phyloP scores from a whole-genome alignment of 2,329 filamentous ascomycete species.

The Aspergillus japonicus region DNA sequence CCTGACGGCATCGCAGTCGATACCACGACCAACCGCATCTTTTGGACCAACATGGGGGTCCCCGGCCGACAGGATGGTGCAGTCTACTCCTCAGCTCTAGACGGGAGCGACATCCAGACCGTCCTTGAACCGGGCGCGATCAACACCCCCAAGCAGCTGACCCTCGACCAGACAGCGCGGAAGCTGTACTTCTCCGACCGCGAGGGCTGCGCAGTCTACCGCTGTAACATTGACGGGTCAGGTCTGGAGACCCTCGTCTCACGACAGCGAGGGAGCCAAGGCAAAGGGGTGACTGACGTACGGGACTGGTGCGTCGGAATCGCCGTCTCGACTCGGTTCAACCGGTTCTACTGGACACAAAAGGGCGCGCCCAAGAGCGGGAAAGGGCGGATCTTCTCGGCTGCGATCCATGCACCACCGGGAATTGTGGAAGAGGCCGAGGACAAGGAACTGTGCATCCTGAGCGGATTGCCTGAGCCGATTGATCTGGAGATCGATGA shows the following conservation, averaged over 20 bases:
- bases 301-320: conserved; percentile 58
- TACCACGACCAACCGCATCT: conserved; percentile 37
- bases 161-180: conserved; percentile 25
- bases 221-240: conserved; percentile 37
- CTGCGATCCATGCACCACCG: conserved; percentile 36
- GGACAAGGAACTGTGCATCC: conserved; percentile 24
- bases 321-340: conserved; percentile 43
- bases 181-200: conserved; percentile 47
- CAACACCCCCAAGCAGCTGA: conserved; percentile 52
- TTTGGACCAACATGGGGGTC: conserved; percentile 54
- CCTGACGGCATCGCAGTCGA: conserved; percentile 50
- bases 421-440: too few species aligned
- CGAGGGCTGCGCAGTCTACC: conserved; percentile 42
- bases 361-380: conserved; percentile 55
- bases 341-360: conserved; percentile 60
- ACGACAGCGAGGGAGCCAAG: conserved; percentile 15
- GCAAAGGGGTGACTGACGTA: conserved; percentile 33
- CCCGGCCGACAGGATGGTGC: conserved; percentile 43
- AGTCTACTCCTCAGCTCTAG: conserved; percentile 48
- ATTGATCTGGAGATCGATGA: conserved; percentile 59
- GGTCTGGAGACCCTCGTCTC: conserved; percentile 39
- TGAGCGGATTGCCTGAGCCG: conserved; percentile 52
- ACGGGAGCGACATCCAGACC: conserved; percentile 48
- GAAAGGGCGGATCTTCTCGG: conserved; percentile 55
- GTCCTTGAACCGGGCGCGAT: conserved; percentile 47